Percentiles rank a stretch among this genome's conserved stretches.
Evolutionary conservation across 2,329 filamentous ascomycete genomes (phyloP).

Genomic region (Cladosporium sp.): DNA sequence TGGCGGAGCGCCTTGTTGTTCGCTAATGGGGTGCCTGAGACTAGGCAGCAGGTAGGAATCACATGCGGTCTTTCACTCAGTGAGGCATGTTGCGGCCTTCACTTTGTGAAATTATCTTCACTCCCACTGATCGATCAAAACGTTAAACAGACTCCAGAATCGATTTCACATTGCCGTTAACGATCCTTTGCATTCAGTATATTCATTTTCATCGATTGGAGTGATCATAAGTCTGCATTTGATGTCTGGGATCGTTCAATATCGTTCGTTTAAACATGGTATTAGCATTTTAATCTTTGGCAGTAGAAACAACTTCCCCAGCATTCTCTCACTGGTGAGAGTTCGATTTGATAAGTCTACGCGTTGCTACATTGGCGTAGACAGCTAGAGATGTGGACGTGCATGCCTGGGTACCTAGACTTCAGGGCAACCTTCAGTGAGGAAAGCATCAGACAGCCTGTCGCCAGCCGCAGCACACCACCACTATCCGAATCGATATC

Average conservation of each 20-base stretch:
- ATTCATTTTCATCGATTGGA: neutral
- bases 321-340: neutral
- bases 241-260: neutral
- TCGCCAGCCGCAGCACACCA: neutral
- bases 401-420: neutral
- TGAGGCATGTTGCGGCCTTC: neutral
- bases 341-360: neutral
- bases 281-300: neutral
- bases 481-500: neutral
- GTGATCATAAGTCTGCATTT: neutral
- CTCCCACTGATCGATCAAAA: neutral
- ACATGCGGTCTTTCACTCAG: neutral
- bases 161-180: neutral
- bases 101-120: neutral
- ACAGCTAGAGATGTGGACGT: neutral
- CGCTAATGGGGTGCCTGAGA: neutral
- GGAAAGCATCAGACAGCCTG: neutral
- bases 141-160: neutral
- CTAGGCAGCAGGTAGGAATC: neutral
- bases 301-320: neutral
- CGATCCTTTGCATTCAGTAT: neutral
- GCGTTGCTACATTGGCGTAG: no score
- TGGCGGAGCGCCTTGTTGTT: neutral
- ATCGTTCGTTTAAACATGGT: neutral
- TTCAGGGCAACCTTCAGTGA: neutral